Conservation (phyloP, 192 early-diverging fungal genomes). For the Cetraspora pellucida region DNA sequence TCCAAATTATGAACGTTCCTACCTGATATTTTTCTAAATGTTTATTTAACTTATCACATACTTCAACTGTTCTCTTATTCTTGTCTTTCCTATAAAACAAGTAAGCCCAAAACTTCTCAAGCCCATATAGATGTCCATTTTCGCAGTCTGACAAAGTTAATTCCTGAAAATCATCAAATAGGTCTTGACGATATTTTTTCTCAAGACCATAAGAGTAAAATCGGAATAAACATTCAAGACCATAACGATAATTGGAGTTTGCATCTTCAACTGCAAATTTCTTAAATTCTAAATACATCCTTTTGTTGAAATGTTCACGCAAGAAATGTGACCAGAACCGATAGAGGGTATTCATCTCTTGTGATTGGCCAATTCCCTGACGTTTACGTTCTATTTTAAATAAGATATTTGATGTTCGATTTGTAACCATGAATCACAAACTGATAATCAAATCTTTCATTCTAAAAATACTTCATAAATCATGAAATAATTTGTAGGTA, state of each 20-base stretch:
- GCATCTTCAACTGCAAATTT: slow-evolving; percentile 88
- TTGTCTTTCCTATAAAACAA: slow-evolving; percentile 88
- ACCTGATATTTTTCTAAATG: slow-evolving; percentile 68
- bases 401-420: background rate
- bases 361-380: slow-evolving; percentile 84
- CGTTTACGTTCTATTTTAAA: slow-evolving; percentile 75
- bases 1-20: no score
- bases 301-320: slow-evolving; percentile 93
- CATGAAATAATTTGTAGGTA: background rate
- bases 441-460: no score
- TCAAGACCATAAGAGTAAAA: slow-evolving; percentile 97
- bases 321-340: slow-evolving; percentile 99
- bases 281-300: slow-evolving; percentile 94
- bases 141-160: slow-evolving; percentile 77
- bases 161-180: slow-evolving; percentile 88
- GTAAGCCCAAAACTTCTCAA: slow-evolving; percentile 97
- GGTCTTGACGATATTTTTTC: slow-evolving; percentile 80
- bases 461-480: no score
- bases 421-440: no score
- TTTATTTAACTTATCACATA: slow-evolving; percentile 57
- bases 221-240: slow-evolving; percentile 96
- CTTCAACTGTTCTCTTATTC: slow-evolving; percentile 59
- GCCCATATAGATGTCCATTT: slow-evolving; percentile 79
- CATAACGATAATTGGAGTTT: slow-evolving; percentile 84
- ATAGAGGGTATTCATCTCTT: slow-evolving; percentile 97